Evolutionary conservation across 2,329 filamentous ascomycete genomes (phyloP).

Genomic region (Metarhizium guizhouense): DNA sequence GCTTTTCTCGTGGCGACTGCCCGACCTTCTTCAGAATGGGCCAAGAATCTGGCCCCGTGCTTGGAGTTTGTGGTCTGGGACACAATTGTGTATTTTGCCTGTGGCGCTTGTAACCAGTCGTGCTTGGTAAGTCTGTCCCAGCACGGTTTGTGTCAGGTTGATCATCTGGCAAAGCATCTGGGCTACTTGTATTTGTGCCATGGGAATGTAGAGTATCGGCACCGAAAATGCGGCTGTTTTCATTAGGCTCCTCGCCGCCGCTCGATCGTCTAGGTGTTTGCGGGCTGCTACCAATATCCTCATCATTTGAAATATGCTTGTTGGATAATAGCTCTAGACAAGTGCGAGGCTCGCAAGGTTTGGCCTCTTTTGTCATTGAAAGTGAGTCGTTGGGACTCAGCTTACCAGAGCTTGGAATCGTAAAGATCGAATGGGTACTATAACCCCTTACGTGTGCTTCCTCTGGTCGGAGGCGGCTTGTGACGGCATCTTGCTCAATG

Average conservation of each 20-base stretch:
- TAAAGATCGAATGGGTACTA: neutral
- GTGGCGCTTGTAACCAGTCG: slow-evolving; percentile 7
- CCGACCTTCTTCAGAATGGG: slow-evolving; percentile 7
- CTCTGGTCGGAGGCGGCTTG: neutral
- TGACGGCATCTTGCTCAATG: neutral
- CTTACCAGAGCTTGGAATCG: neutral
- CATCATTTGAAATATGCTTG: neutral
- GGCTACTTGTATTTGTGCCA: neutral
- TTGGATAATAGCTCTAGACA: neutral
- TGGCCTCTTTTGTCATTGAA: neutral
- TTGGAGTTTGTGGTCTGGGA: neutral
- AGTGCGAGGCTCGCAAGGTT: neutral
- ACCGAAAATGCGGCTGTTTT: neutral
- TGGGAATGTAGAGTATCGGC: neutral
- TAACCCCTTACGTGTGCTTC: neutral
- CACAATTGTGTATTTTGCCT: slow-evolving; percentile 9
- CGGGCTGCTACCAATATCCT: neutral
- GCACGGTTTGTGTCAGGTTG: neutral
- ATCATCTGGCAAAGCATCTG: neutral
- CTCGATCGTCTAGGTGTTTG: neutral
- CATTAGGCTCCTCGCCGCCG: neutral
- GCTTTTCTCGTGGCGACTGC: neutral
- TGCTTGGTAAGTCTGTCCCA: slow-evolving; percentile 6
- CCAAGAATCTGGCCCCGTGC: slow-evolving; percentile 8
- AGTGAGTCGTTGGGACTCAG: neutral